Evolutionary conservation across 148 eudicot species (phyloP).

Genomic region (Vaccinium corymbosum): DNA sequence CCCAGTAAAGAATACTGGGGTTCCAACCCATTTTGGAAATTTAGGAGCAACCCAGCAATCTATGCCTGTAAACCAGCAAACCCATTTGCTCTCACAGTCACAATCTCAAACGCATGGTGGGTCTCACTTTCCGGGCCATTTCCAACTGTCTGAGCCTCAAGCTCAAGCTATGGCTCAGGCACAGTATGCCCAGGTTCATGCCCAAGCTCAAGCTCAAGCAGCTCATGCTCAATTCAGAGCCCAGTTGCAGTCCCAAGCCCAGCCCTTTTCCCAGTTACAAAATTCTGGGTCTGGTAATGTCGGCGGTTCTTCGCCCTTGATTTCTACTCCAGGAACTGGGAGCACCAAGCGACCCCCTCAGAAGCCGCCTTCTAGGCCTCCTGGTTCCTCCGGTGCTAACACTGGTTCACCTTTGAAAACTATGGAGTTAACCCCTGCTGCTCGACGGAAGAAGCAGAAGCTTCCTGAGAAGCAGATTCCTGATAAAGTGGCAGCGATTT

Average conservation of each 20-base stretch:
- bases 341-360: constrained; percentile 41
- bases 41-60: constrained; percentile 26
- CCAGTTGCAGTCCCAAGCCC: constrained; percentile 37
- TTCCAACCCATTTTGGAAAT: constrained; percentile 30
- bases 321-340: constrained; percentile 34
- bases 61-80: constrained; percentile 22
- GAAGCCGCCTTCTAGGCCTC: constrained; percentile 50
- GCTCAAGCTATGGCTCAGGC: constrained; percentile 42
- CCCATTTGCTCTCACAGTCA: constrained; percentile 28
- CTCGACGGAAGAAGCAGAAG: constrained; percentile 71
- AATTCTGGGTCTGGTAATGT: constrained; percentile 27
- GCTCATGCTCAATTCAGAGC: constrained; percentile 29
- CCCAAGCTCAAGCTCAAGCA: constrained; percentile 31
- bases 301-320: constrained; percentile 40
- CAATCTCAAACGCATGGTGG: constrained; percentile 39
- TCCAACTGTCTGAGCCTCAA: constrained; percentile 36
- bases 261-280: constrained; percentile 21
- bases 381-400: constrained; percentile 44
- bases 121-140: constrained; percentile 37
- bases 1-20: constrained; percentile 31
- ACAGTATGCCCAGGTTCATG: constrained; percentile 30
- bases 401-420: constrained; percentile 60
- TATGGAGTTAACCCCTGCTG: constrained; percentile 87
- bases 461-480: constrained; percentile 60
- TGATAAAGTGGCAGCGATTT: constrained; percentile 54